A percentile compares a stretch with the other conserved stretches of the same genome.
Evolutionary conservation across 495 filamentous ascomycete genomes (phyloP).

Genomic region (Trichoderma parareesei): DNA sequence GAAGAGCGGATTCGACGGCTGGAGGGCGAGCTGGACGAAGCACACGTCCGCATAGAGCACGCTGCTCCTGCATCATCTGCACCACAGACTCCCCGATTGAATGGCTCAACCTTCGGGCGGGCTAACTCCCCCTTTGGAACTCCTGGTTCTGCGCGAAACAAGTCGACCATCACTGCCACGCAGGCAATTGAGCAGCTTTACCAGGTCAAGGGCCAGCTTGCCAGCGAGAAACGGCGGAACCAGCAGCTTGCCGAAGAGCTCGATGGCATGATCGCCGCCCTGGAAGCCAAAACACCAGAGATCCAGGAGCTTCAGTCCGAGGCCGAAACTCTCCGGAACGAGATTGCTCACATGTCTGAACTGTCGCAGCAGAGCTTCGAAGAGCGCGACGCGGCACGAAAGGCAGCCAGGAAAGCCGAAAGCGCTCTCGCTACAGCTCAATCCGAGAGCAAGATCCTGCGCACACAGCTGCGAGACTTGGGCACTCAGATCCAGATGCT

Average conservation of each 20-base stretch:
- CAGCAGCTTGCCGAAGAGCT: slow-evolving; percentile 64
- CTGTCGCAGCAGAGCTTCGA: slow-evolving; percentile 51
- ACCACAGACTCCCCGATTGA: slow-evolving; percentile 52
- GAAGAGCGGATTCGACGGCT: slow-evolving; percentile 57
- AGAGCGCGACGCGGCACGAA: slow-evolving; percentile 49
- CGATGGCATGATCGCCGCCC: slow-evolving; percentile 64
- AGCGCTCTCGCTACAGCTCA: slow-evolving; percentile 59
- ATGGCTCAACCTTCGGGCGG: slow-evolving; percentile 39
- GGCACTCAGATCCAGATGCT: slow-evolving; percentile 84
- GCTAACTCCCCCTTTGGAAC: slow-evolving; percentile 44
- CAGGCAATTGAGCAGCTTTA: slow-evolving; percentile 46
- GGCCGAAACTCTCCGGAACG: slow-evolving; percentile 56
- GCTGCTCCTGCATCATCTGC: slow-evolving; percentile 29
- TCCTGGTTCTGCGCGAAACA: slow-evolving; percentile 41
- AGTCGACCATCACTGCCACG: slow-evolving; percentile 36
- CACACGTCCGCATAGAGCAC: slow-evolving; percentile 38
- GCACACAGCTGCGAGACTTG: slow-evolving; percentile 82
- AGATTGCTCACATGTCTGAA: slow-evolving; percentile 74
- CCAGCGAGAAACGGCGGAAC: slow-evolving; percentile 59
- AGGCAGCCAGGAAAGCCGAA: slow-evolving; percentile 63
- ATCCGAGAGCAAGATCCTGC: slow-evolving; percentile 70
- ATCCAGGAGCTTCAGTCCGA: slow-evolving; percentile 61
- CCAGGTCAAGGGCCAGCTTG: slow-evolving; percentile 44
- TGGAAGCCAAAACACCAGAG: slow-evolving; percentile 63
- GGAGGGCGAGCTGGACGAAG: slow-evolving; percentile 60